A percentile compares a stretch with the other conserved stretches of the same genome.
Evolutionary conservation across 2,329 filamentous ascomycete genomes (phyloP).

Genomic region (Juglanconis juglandina): DNA sequence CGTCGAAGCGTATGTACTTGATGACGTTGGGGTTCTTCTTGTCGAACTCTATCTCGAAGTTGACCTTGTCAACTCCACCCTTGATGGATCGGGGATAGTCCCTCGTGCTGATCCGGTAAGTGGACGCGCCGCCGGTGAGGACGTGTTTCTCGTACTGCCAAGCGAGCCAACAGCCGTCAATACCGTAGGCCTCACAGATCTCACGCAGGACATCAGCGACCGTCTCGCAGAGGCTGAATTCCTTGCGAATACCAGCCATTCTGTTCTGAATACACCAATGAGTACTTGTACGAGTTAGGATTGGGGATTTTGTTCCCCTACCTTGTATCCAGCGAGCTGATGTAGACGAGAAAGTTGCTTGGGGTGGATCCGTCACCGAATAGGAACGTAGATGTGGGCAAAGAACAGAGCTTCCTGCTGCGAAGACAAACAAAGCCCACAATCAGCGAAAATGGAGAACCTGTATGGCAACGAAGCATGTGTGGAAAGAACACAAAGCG

Average conservation of each 20-base stretch:
- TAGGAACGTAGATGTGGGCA: not conserved
- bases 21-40: conserved; percentile 5
- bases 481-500: not conserved
- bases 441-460: not conserved
- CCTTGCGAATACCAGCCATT: not conserved
- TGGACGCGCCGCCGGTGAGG: not conserved
- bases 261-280: not conserved
- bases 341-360: not conserved
- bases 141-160: conserved; percentile 12
- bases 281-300: not conserved
- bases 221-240: conserved; percentile 2
- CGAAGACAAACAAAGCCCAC: too few relatives aligned
- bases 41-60: conserved; percentile 8
- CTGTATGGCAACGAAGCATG: not conserved
- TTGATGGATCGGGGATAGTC: not conserved
- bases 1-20: conserved; percentile 9
- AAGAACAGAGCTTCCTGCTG: too few relatives aligned
- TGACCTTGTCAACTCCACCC: not conserved
- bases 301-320: not conserved
- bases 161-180: conserved; percentile 6
- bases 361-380: too few relatives aligned
- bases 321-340: not conserved
- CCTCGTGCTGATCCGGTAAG: not conserved
- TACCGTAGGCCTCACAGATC: conserved; percentile 1
- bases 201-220: not conserved